Evolutionary conservation across 805 yeast species (phyloP).

Genomic region (Ogataea trehalophila): DNA sequence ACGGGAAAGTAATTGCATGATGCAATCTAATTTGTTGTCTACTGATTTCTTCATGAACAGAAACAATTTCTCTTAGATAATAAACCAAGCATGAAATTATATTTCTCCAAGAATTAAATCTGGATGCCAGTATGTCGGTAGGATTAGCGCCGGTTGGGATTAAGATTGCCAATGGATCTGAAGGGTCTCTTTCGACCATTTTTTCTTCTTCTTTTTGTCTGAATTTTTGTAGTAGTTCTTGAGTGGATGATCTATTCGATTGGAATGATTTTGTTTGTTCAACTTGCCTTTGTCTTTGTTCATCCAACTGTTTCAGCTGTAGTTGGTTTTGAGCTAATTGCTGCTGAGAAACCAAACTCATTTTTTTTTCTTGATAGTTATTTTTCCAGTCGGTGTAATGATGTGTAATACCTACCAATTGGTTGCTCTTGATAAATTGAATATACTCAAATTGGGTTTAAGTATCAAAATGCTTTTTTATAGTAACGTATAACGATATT

Average conservation of each 20-base stretch:
- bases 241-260: constrained; percentile 25
- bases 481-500: too few relatives aligned
- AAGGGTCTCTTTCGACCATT: constrained; percentile 33
- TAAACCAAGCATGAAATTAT: constrained; percentile 69
- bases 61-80: constrained; percentile 73
- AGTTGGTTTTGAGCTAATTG: constrained; percentile 43
- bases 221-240: constrained; percentile 22
- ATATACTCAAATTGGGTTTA: too few relatives aligned
- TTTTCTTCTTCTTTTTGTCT: constrained; percentile 17
- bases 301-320: constrained; percentile 41
- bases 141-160: constrained; percentile 68
- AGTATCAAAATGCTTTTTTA: too few relatives aligned
- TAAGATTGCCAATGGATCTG: constrained; percentile 43
- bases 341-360: constrained; percentile 36
- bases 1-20: constrained; percentile 63
- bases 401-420: background rate
- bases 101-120: constrained; percentile 84
- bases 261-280: constrained; percentile 41
- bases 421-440: background rate
- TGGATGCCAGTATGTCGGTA: constrained; percentile 76
- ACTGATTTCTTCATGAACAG: constrained; percentile 83
- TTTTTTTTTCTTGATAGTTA: constrained; percentile 3
- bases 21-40: constrained; percentile 78
- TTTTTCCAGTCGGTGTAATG: background rate
- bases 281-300: constrained; percentile 38